Evolutionary conservation across 805 yeast genomes (phyloP), one percentile per base, ranked within the genome.

Genomic region (Cyberlindnera lachancei): DNA sequence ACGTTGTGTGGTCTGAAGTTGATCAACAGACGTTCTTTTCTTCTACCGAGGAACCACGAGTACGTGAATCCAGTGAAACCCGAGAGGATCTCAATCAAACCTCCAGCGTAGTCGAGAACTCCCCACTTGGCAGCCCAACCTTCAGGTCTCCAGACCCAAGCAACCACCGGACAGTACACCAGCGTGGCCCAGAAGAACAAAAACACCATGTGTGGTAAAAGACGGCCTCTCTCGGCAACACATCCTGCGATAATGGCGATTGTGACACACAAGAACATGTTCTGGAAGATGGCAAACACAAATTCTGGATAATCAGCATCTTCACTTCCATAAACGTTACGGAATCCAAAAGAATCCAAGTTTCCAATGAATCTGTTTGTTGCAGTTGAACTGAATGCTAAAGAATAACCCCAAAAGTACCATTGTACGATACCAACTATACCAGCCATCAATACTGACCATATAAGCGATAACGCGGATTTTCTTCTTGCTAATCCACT

Each of bases 351-450:
- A 28, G 77, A 69, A 46, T 77, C 78, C 46, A 90, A 59, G 55
- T 90, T 79, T 6, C 98, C 98, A 46, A 90, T 90, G 55, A 79
- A 92, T 27, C 79, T 75, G 57, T 88, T 87, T 21, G 79, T 63
- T 2, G 95, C 86, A 0, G 82, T 71, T n/a, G 68, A 48, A 0
- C 90, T 75, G 50, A 92, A 87, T 4, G 97, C 94, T 26, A 90
- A 60, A 0, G 96, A 85, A 55, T 85, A 88, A n/a, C 96, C 96
- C 96, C 97, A 92, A 54, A 90, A 86, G 58, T 87, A 90, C 97
- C 97, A 90, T 54, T 87, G 95, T 52, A 87, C 74, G 33, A 75
- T 68, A 2, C 82, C 86, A 7, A 86, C 75, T 42, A 80, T 68
- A 6, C 83, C 75, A 6, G 86, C 71, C 70, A 79, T 71, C 25